phyloP scores from a whole-genome alignment of 2,329 filamentous ascomycete species.

The Mycocentrospora acerina region DNA sequence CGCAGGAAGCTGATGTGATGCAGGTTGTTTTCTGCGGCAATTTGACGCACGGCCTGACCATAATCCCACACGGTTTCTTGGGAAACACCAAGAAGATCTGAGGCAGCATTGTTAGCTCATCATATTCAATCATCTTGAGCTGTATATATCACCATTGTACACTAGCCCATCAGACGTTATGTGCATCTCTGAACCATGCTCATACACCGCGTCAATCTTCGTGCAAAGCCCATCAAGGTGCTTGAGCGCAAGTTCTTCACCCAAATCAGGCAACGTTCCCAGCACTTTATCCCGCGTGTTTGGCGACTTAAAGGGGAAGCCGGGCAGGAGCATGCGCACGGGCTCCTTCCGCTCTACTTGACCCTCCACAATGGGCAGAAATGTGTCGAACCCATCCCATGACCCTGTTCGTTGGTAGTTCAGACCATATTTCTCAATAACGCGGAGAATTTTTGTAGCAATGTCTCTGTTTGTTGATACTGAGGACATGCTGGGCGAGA shows the following conservation, averaged over 20 bases:
- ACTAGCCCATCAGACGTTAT: slow-evolving; percentile 50
- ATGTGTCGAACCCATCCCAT: slow-evolving; percentile 27
- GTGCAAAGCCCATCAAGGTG: slow-evolving; percentile 46
- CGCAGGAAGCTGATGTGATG: slow-evolving; percentile 22
- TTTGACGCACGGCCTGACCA: slow-evolving; percentile 19
- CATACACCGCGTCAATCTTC: slow-evolving; percentile 44
- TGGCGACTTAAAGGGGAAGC: slow-evolving; percentile 64
- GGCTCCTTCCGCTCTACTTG: slow-evolving; percentile 22
- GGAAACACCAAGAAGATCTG: slow-evolving; percentile 46
- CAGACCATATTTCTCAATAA: slow-evolving; percentile 25
- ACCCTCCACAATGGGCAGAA: slow-evolving; percentile 18
- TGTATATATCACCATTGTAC: slow-evolving; percentile 36
- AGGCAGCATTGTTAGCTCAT: neutral
- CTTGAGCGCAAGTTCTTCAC: slow-evolving; percentile 47
- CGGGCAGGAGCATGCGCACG: slow-evolving; percentile 49
- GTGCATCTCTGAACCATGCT: slow-evolving; percentile 43
- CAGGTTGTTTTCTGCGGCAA: slow-evolving; percentile 16
- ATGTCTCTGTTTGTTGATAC: slow-evolving; percentile 4
- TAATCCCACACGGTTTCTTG: slow-evolving; percentile 48
- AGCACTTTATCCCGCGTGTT: slow-evolving; percentile 58
- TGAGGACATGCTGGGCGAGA: too few species aligned
- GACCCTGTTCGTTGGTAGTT: slow-evolving; percentile 25
- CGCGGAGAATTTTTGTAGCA: slow-evolving; percentile 17
- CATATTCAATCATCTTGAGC: neutral
- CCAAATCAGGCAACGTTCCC: slow-evolving; percentile 48